Evolutionary conservation across 2,329 filamentous ascomycete genomes (phyloP).

Genomic region (Neoascochyta sp.): DNA sequence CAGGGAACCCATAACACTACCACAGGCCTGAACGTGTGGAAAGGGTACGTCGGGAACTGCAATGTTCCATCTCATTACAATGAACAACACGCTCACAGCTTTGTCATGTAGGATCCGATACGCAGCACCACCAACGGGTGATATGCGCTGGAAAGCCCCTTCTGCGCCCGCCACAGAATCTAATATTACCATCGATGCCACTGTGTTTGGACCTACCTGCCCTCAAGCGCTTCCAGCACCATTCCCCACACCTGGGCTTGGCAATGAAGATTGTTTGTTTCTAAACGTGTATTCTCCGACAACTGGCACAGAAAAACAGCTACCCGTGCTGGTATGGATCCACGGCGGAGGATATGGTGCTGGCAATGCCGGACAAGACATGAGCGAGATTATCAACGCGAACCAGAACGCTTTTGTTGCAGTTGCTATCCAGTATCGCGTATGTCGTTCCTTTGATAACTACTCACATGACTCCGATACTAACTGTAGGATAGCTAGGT

Average conservation of each 20-base stretch:
- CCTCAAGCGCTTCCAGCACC: conserved; percentile 12
- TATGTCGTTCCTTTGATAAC: conserved; percentile 17
- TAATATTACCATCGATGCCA: conserved; percentile 5
- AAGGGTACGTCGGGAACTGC: conserved; percentile 15
- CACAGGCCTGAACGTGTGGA: conserved; percentile 19
- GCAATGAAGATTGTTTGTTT: conserved; percentile 39
- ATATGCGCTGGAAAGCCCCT: conserved; percentile 17
- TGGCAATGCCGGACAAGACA: conserved; percentile 39
- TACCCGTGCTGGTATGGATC: conserved; percentile 36
- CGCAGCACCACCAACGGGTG: conserved; percentile 15
- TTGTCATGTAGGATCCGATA: conserved; percentile 17
- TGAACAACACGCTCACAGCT: not conserved
- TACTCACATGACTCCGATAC: no score
- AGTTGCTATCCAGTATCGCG: conserved; percentile 51
- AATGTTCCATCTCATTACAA: not conserved
- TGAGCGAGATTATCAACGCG: conserved; percentile 44
- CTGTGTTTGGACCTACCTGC: conserved; percentile 12
- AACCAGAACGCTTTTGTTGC: conserved; percentile 49
- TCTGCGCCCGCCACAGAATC: conserved; percentile 9
- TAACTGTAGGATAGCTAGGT: conserved; percentile 31
- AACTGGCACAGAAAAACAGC: conserved; percentile 12
- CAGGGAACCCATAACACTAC: conserved; percentile 12
- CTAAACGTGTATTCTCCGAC: conserved; percentile 35
- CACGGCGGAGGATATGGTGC: conserved; percentile 37
- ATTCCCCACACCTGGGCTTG: conserved; percentile 3